Base-by-base conservation (phyloP, 768 basidiomycete species). In the Boletales sp. region DNA sequence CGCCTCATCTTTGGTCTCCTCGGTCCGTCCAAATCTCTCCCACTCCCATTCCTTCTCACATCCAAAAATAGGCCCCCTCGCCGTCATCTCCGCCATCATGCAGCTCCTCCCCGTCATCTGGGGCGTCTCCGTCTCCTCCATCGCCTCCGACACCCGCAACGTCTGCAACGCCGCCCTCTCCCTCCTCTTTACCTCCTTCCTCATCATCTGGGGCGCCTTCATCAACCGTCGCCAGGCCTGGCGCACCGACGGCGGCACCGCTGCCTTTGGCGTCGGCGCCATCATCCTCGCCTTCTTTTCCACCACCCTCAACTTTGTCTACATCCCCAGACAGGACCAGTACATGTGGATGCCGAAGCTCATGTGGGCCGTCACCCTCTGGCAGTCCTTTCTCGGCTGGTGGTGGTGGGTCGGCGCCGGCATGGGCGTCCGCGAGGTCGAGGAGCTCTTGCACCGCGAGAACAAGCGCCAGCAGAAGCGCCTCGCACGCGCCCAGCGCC, bases 341-440 rank as follows among this genome's bases (percentile, higher is more conserved):
- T 89, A 90, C 55, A 73, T 82, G n/a, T 98, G 96, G 96, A 77
- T 97, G 50, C 90, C 92, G 1, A 82, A 85, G 19, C 75, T 97
- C 46, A 82, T 92, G 69, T 94, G 92, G 83, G 85, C 88, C 8
- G 83, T 96, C 44, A 82, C 97, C 11, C 79, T 98, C 17, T 99
- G 96, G 96, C 96, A 99, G 75, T 91, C 83, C 68, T 95, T 94
- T 69, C 70, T 96, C 18, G 93, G 90, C 0, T 97, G 92, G 91
- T 97, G 94, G 94, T 97, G 94, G 94, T 97, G 93, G 93, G 92
- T 93, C 13, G 94, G 94, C n/a, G 83, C 87, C 2, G 88, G 92
- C 6, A 90, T 87, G 75, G 89, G 86, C 9, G 77, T 84, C 4
- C 76, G 79, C 28, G 86, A 87, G 55, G 75, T 90, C 43, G 84